Evolutionary conservation across 805 yeast genomes (phyloP).

Genomic region (Kluyveromyces starmeri): DNA sequence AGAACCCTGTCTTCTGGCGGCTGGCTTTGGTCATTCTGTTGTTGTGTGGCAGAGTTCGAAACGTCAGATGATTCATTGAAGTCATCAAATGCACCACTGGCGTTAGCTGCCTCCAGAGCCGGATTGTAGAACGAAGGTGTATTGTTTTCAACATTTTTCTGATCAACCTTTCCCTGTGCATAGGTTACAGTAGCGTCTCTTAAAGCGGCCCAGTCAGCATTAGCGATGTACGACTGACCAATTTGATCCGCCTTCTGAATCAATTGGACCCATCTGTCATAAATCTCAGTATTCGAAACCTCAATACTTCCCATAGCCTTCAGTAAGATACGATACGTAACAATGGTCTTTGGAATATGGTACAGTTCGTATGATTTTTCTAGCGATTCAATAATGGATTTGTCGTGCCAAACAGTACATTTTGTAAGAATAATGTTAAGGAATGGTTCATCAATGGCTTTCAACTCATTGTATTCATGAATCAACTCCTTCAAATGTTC

Average conservation of each 20-base stretch:
- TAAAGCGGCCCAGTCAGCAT: slow-evolving; percentile 78
- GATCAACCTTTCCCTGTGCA: slow-evolving; percentile 22
- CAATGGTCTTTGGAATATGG: slow-evolving; percentile 52
- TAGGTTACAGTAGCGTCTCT: slow-evolving; percentile 59
- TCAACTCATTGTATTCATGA: slow-evolving; percentile 44
- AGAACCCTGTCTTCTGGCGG: slow-evolving; percentile 38
- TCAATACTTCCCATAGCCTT: slow-evolving; percentile 61
- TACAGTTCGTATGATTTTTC: slow-evolving; percentile 50
- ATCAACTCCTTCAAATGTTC: slow-evolving; percentile 48
- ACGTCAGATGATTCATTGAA: slow-evolving; percentile 10
- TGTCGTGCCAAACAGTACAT: slow-evolving; percentile 57
- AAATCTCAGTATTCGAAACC: slow-evolving; percentile 44
- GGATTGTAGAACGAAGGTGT: slow-evolving; percentile 25
- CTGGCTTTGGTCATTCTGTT: slow-evolving; percentile 10
- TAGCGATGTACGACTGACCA: slow-evolving; percentile 57
- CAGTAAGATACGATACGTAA: slow-evolving; percentile 61
- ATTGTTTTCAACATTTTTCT: slow-evolving; percentile 9
- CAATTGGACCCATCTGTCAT: slow-evolving; percentile 46
- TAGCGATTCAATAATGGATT: slow-evolving; percentile 54
- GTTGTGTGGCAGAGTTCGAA: slow-evolving; percentile 10
- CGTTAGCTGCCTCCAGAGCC: slow-evolving; percentile 32
- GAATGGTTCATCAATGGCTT: slow-evolving; percentile 68
- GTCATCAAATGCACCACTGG: slow-evolving; percentile 33
- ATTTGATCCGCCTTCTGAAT: slow-evolving; percentile 41
- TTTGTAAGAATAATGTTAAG: slow-evolving; percentile 67